Evolutionary conservation across 2,329 filamentous ascomycete species (phyloP).

Genomic region (Graphiopsis chlorocephala): DNA sequence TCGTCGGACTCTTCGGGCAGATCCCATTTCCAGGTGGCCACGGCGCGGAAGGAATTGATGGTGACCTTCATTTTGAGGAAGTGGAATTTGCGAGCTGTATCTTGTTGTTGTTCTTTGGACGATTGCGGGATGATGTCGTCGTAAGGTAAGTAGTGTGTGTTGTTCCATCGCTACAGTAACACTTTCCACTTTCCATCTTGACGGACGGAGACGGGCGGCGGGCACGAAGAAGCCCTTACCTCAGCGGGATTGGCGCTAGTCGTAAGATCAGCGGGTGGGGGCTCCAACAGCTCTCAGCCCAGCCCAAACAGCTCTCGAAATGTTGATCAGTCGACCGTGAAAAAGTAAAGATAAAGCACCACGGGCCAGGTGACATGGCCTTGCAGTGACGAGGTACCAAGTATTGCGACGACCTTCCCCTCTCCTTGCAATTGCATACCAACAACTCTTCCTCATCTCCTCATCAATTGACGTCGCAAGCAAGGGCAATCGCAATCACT

Average conservation of each 20-base stretch:
- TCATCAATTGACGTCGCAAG: neutral
- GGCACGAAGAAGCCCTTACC: neutral
- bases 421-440: neutral
- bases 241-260: neutral
- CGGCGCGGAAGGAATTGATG: conserved; percentile 87
- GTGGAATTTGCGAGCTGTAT: neutral
- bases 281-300: neutral
- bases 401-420: neutral
- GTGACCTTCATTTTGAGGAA: conserved; percentile 79
- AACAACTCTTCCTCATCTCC: neutral
- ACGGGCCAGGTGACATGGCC: neutral
- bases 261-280: neutral
- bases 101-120: neutral
- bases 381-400: neutral
- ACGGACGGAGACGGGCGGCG: conserved; percentile 2
- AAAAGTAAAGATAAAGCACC: conserved; percentile 6
- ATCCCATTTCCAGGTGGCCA: conserved; percentile 97
- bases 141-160: neutral
- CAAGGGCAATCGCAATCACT: neutral
- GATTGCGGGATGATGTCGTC: neutral
- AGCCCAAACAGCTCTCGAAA: neutral
- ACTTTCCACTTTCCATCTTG: neutral
- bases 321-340: neutral
- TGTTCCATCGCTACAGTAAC: neutral
- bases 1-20: conserved; percentile 81